Base-by-base conservation (phyloP, 495 filamentous ascomycete genomes). In the Aspergillus haitiensis region DNA sequence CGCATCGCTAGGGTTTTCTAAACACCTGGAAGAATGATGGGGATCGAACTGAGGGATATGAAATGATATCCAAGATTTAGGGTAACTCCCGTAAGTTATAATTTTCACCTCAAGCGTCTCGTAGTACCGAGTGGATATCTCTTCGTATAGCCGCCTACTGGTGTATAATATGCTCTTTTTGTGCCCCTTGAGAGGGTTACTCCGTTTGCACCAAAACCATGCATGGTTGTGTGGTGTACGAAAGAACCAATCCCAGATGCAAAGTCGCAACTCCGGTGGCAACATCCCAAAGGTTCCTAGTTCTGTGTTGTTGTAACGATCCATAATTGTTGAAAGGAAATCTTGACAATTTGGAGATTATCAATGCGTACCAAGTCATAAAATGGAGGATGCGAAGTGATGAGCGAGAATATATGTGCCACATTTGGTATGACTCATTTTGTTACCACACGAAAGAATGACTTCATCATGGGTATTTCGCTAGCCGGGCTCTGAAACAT, bases 221-320 rank as follows among this genome's bases (percentile, higher is more conserved):
- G 13, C 15, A 2, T 13, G 37, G 21, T 27, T 27, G 21, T 27
- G 21, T 27, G 21, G 1, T 27, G 21, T 3, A 27, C 21, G 21
- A 27, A 27, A 27, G 0, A 55, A 7, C 35, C 35, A 54, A 15
- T 56, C 53, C 12, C 27, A 56, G 2, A 56, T 56, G 40, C 31
- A 45, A 16, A 60, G 50, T 13, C 39, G 48, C 21, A 52, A 40
- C 33, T 40, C 45, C 12, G 50, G 49, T 27, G 57, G 57, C 13
- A 54, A 42, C 15, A 45, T 52, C 27, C 31, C 11, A 12, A 60
- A 44, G 27, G 10, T 46, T 34, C 40, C 53, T 4, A 56, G 13
- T 3, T 44, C 40, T 13, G 53, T 16, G 50, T 48, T 33, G 34
- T 42, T 27, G 21, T 27, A 27, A 27, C 21, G 21, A 27, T 27